Conservation (phyloP, 129 eudicot species). For the Logfia minima region DNA sequence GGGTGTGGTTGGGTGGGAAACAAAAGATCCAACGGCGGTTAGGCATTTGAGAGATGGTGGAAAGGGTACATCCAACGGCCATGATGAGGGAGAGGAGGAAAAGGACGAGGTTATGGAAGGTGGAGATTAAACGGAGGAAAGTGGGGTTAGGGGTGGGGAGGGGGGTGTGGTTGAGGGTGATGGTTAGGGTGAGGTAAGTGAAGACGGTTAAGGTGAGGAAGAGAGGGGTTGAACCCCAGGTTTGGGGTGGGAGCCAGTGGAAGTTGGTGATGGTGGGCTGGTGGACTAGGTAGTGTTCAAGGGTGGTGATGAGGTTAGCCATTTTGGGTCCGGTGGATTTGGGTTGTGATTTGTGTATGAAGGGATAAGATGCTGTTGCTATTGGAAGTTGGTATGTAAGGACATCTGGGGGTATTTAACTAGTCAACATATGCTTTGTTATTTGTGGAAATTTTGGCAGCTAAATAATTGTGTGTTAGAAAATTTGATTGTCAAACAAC, state of each 20-base stretch:
- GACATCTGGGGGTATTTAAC: neutral
- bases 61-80: conserved; percentile 81
- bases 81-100: conserved; percentile 70
- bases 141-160: conserved; percentile 51
- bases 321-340: conserved; percentile 24
- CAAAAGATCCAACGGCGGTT: conserved; percentile 62
- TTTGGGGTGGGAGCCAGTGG: conserved; percentile 61
- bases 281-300: conserved; percentile 65
- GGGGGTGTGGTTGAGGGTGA: conserved; percentile 45
- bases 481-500: too few relatives aligned
- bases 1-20: conserved; percentile 64
- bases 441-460: too few relatives aligned
- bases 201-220: conserved; percentile 57
- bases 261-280: conserved; percentile 68
- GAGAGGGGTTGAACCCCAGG: conserved; percentile 65
- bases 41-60: conserved; percentile 61
- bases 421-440: neutral
- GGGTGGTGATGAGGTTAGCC: conserved; percentile 30
- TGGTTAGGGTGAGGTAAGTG: conserved; percentile 57
- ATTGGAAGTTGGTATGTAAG: neutral
- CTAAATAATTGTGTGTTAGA: too few relatives aligned
- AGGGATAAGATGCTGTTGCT: conserved; percentile 24
- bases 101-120: conserved; percentile 77
- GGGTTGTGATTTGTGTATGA: neutral
- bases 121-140: conserved; percentile 68